Conservation (phyloP, 768 basidiomycete species). For the Termitomyces sp. region DNA sequence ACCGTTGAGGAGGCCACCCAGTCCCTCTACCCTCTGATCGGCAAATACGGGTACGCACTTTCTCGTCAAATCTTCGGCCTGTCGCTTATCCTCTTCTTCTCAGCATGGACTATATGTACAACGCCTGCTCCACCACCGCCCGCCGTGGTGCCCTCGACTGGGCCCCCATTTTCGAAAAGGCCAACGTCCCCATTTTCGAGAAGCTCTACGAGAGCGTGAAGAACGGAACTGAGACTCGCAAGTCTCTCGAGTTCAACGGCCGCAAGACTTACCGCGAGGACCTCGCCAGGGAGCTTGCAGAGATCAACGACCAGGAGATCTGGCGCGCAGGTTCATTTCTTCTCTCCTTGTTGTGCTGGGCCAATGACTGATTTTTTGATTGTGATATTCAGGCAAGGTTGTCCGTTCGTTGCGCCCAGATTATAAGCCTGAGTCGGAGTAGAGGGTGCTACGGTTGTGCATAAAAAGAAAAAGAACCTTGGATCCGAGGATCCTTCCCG, state of each 20-base stretch:
- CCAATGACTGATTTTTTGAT: not conserved
- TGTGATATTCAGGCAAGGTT: conserved; percentile 63
- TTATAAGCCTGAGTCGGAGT: conserved; percentile 60
- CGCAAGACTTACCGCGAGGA: conserved; percentile 90
- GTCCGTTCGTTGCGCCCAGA: conserved; percentile 89
- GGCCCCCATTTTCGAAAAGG: conserved; percentile 95
- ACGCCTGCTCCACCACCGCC: conserved; percentile 98
- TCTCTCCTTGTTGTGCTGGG: not conserved
- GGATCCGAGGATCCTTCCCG: not conserved
- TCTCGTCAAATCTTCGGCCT: not conserved
- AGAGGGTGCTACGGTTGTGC: conserved; percentile 1
- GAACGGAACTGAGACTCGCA: conserved; percentile 96
- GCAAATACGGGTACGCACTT: conserved; percentile 77
- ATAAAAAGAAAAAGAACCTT: not conserved
- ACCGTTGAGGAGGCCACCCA: conserved; percentile 99
- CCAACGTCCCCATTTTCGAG: conserved; percentile 94
- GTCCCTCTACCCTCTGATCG: conserved; percentile 95
- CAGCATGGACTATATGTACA: conserved; percentile 99
- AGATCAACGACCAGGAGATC: conserved; percentile 98
- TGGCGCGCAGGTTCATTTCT: conserved; percentile 80
- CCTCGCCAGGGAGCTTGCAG: conserved; percentile 86
- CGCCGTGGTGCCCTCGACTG: conserved; percentile 99
- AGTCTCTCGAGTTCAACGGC: conserved; percentile 94
- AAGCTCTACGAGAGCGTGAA: conserved; percentile 91
- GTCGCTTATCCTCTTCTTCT: not conserved